Evolutionary conservation across 805 yeast genomes (phyloP), one percentile per base, ranked within the genome.

Genomic region (Osmozyma mogii): DNA sequence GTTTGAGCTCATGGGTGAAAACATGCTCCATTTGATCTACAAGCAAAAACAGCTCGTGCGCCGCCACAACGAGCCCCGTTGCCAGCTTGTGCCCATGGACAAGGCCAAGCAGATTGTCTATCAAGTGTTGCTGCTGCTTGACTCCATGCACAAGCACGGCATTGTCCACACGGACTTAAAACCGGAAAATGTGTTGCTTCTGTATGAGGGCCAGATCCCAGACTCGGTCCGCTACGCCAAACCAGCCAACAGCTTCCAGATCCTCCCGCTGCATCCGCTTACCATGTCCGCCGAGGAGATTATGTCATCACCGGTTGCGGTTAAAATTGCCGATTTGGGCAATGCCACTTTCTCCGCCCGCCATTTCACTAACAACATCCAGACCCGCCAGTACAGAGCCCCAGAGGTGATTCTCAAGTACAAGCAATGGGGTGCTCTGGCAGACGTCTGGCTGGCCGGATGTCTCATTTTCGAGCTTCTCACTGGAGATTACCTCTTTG

Each of bases 371-470:
- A 75, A 84, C 52, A 88, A 84, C 39, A 84, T 87, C 37, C 96
- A 87, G 56, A 87, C 96, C 1, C 68, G 96, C 26, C 96, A 87
- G 52, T 87, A 87, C 54, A 67, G 98, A 25, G 74, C 96, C 0
- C 97, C 97, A 1, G 98, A 89, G 92, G 25, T 43, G 8, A 26
- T 43, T 17, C 38, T 43, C 27, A 30, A 32, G 25, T 72, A 82
- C 7, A 66, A 72, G 23, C 22, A 35, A 18, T 92, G 98, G 98
- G 98, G 98, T 1, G 87, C 95, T 30, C 77, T 89, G 31, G 79
- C 94, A 1, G 98, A 92, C 56, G 70, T 89, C 27, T 92, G 98
- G 98, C 83, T 95, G n/a, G 65, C 83, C 45, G 96, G 94, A 0
- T 88, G 97, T 58, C 58, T 92, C 46, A 65, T 83, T 1, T 92